These are phyloP conservation scores for Inga leiocalycina DNA, from an alignment of 306 rosid species.

Conservation along the genomic window DNA sequence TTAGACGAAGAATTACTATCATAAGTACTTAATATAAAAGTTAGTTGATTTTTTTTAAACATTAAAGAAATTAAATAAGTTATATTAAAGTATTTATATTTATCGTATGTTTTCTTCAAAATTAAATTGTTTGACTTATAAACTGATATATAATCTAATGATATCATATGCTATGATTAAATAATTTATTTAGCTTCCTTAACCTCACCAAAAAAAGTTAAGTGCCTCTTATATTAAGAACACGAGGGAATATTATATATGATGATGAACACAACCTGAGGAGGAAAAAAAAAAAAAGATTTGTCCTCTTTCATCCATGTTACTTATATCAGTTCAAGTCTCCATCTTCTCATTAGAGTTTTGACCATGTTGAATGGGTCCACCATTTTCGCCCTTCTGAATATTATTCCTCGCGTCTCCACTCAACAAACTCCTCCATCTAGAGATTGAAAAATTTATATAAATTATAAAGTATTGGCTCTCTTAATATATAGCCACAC, in stretches of 20 bases:
- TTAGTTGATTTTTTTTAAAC: no score
- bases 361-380: constrained; percentile 28
- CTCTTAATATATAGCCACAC: neutral
- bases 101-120: no score
- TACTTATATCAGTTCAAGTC: constrained; percentile 13
- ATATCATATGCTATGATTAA: no score
- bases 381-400: neutral
- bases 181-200: no score
- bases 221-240: no score
- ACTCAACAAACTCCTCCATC: neutral
- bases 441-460: neutral
- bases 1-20: neutral
- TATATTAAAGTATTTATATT: no score
- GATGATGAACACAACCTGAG: neutral
- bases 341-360: constrained; percentile 22
- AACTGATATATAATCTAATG: no score
- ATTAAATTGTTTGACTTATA: no score
- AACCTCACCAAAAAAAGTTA: no score
- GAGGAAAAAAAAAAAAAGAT: neutral
- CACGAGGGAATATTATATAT: no score
- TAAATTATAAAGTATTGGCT: neutral
- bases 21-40: no score
- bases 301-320: constrained; percentile 25
- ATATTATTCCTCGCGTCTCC: neutral
- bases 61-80: no score